Conservation (phyloP, 2,329 filamentous ascomycete genomes). For the Fusarium humuli region DNA sequence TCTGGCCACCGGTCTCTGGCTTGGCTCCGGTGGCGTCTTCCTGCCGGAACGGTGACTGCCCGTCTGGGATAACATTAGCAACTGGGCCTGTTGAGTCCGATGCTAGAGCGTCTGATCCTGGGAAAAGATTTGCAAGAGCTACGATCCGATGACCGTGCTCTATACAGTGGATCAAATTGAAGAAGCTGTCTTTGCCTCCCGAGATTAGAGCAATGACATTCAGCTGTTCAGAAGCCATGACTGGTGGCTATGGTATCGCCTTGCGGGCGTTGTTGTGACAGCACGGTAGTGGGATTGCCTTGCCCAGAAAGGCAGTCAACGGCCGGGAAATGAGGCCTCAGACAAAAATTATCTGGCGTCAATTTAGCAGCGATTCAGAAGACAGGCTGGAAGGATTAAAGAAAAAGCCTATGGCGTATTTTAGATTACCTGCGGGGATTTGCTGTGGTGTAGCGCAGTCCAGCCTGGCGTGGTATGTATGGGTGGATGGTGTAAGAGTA, state of each 20-base stretch:
- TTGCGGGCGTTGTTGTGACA: conserved; percentile 3
- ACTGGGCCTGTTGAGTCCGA: conserved; percentile 8
- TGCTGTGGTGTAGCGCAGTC: conserved; percentile 15
- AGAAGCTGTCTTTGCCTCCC: conserved; percentile 97
- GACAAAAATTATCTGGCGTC: neutral
- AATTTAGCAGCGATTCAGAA: conserved; percentile 25
- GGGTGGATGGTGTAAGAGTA: conserved; percentile 17
- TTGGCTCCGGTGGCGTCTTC: conserved; percentile 29
- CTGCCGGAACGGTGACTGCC: conserved; percentile 20
- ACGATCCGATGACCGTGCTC: conserved; percentile 86
- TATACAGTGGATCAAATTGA: conserved; percentile 89
- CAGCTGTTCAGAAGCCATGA: conserved; percentile 60
- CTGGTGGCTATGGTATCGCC: conserved; percentile 17
- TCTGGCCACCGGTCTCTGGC: conserved; percentile 8
- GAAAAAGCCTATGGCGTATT: conserved; percentile 10
- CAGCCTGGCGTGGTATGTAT: conserved; percentile 6
- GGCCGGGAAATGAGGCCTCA: conserved; percentile 16
- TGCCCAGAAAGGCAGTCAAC: conserved; percentile 11
- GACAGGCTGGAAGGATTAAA: conserved; percentile 4
- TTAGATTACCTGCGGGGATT: conserved; percentile 33
- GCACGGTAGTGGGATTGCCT: neutral
- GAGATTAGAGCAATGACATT: conserved; percentile 94
- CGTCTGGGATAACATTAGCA: conserved; percentile 14
- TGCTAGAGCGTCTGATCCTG: conserved; percentile 29
- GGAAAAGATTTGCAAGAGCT: conserved; percentile 90